These are phyloP conservation scores for Citrus cavaleriei DNA, from an alignment of 345 rosid genomes.

Conservation along the genomic window DNA sequence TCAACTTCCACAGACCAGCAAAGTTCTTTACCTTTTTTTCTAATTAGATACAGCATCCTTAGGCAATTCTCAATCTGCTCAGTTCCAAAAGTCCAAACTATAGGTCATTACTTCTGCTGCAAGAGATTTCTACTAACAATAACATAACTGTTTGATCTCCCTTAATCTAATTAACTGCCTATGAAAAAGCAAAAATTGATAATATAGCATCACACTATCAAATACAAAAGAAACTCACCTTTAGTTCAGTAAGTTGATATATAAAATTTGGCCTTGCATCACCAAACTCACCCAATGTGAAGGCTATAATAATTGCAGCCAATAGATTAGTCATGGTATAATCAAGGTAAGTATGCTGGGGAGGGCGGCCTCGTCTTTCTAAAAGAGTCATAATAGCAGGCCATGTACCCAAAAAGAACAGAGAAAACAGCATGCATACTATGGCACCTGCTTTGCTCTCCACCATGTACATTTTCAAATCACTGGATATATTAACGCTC, in stretches of 20 bases:
- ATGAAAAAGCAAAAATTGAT: neutral
- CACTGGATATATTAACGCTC: neutral
- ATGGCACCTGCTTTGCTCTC: constrained; percentile 90
- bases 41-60: neutral
- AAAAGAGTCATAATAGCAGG: constrained; percentile 76
- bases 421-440: constrained; percentile 58
- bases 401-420: constrained; percentile 81
- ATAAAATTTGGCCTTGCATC: constrained; percentile 49
- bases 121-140: neutral
- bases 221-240: constrained; percentile 26
- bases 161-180: neutral
- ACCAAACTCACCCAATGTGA: constrained; percentile 61
- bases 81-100: neutral
- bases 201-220: neutral
- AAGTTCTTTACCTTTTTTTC: neutral
- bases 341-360: constrained; percentile 90
- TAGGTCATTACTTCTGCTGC: neutral
- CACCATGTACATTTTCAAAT: constrained; percentile 58
- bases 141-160: neutral
- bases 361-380: constrained; percentile 81
- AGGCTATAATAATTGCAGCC: constrained; percentile 68
- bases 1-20: neutral
- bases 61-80: neutral
- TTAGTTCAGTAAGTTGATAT: constrained; percentile 48
- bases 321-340: constrained; percentile 69